phyloP scores from a whole-genome alignment of 73 alveolate species.

The Symbiodinium pilosum region DNA sequence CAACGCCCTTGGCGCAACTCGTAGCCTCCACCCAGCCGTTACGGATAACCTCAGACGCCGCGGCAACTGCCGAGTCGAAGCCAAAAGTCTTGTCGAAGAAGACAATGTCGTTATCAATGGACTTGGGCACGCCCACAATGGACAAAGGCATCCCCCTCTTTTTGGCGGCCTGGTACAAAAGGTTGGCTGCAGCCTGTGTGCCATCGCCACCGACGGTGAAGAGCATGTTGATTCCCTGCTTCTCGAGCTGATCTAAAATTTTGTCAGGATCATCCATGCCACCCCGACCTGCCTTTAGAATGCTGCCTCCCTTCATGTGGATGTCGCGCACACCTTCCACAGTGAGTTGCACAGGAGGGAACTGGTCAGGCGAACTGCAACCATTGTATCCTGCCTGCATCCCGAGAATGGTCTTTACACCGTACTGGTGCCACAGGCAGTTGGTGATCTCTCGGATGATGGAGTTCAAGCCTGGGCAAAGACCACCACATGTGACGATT shows the following conservation, averaged over 20 bases:
- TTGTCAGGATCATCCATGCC: conserved; percentile 97
- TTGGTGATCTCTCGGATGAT: conserved; percentile 99
- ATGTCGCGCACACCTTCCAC: conserved; percentile 98
- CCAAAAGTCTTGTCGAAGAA: conserved; percentile 98
- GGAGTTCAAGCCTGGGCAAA: conserved; percentile 97
- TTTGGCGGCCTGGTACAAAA: conserved; percentile 76
- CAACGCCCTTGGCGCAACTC: conserved; percentile 99
- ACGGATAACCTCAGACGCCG: conserved; percentile 92
- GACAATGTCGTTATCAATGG: conserved; percentile 99
- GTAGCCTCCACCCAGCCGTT: conserved; percentile 99
- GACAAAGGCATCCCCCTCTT: conserved; percentile 95
- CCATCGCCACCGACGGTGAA: conserved; percentile 99
- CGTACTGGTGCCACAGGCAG: conserved; percentile 95
- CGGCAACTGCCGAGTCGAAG: conserved; percentile 96
- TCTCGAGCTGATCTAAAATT: conserved; percentile 72
- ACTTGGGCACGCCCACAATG: conserved; percentile 98
- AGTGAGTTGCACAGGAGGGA: conserved; percentile 95
- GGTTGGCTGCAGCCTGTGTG: conserved; percentile 97
- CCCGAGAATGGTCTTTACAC: conserved; percentile 98
- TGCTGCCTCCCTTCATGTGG: conserved; percentile 98
- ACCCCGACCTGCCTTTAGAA: conserved; percentile 97
- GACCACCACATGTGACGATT: conserved; percentile 99
- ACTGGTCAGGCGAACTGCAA: conserved; percentile 49
- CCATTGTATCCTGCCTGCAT: conserved; percentile 99
- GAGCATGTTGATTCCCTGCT: conserved; percentile 97